Conservation (phyloP, 257 asterid species). For the Nemophila menziesii region DNA sequence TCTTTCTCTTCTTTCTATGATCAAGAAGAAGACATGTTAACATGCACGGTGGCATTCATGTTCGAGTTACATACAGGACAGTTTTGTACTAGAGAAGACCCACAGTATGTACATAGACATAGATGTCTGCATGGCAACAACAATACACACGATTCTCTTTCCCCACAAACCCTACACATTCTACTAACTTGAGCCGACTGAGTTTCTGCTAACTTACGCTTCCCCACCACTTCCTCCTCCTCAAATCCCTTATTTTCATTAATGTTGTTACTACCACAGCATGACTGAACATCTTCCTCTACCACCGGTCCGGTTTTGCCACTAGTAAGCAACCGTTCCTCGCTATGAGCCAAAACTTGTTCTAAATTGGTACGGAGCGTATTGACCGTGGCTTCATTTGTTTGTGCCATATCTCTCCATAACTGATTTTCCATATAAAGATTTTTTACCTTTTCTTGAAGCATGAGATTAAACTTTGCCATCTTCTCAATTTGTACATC, state of each 20-base stretch:
- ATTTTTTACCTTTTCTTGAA: conserved; percentile 45
- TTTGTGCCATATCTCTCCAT: conserved; percentile 59
- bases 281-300: conserved; percentile 55
- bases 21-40: conserved; percentile 39
- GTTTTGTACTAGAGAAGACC: conserved; percentile 34
- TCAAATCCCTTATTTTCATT: conserved; percentile 11
- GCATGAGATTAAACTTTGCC: conserved; percentile 41
- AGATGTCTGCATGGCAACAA: conserved; percentile 79
- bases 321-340: conserved; percentile 21
- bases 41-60: conserved; percentile 69
- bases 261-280: conserved; percentile 49
- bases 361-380: conserved; percentile 52
- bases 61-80: conserved; percentile 62
- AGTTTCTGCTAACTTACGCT: background rate
- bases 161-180: conserved; percentile 46
- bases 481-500: conserved; percentile 62
- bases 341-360: conserved; percentile 42
- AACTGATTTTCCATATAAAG: conserved; percentile 54
- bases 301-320: conserved; percentile 16
- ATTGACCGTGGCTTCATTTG: conserved; percentile 67
- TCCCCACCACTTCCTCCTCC: background rate
- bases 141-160: conserved; percentile 56
- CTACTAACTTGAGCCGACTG: too few species aligned
- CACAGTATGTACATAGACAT: conserved; percentile 58
- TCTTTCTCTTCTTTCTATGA: background rate